phyloP scores from a whole-genome alignment of 1,284 basidiomycete species.

The Ustilago trichophora region DNA sequence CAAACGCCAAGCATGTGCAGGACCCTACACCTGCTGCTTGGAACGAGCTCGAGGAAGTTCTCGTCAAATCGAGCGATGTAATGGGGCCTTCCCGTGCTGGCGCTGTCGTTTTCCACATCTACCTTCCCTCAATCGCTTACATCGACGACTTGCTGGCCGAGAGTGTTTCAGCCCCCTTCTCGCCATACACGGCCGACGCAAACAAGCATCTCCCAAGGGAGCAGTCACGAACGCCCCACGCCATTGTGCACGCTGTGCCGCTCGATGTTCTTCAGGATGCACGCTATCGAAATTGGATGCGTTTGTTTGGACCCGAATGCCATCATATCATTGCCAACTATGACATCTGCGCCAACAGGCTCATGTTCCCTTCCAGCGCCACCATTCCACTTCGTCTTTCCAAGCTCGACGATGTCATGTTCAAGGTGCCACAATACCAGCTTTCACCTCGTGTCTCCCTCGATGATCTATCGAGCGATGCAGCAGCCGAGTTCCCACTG shows the following conservation, averaged over 20 bases:
- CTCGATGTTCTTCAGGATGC: slow-evolving; percentile 71
- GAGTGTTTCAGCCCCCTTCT: slow-evolving; percentile 68
- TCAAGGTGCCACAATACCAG: slow-evolving; percentile 75
- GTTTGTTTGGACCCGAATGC: slow-evolving; percentile 72
- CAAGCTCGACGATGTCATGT: slow-evolving; percentile 78
- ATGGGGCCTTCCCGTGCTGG: slow-evolving; percentile 75
- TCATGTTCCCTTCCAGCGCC: slow-evolving; percentile 79
- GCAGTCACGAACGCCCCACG: slow-evolving; percentile 70
- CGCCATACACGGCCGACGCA: slow-evolving; percentile 65
- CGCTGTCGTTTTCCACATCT: slow-evolving; percentile 71
- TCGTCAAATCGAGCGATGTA: slow-evolving; percentile 45
- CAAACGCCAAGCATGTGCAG: neutral
- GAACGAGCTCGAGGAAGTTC: slow-evolving; percentile 33
- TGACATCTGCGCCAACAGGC: slow-evolving; percentile 73
- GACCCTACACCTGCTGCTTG: slow-evolving; percentile 69
- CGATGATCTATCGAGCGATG: neutral
- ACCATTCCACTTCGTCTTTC: slow-evolving; percentile 78
- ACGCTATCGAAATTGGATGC: slow-evolving; percentile 79
- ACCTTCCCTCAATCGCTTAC: slow-evolving; percentile 74
- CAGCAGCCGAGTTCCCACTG: slow-evolving; percentile 2
- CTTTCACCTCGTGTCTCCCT: slow-evolving; percentile 21
- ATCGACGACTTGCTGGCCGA: slow-evolving; percentile 72
- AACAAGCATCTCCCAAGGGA: slow-evolving; percentile 47
- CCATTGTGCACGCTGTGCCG: slow-evolving; percentile 57
- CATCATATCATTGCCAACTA: slow-evolving; percentile 71